Percentiles rank a stretch among this genome's conserved stretches.
These are phyloP conservation scores for Ligustrum vulgare DNA, from an alignment of 257 asterid species.

Conservation along the genomic window DNA sequence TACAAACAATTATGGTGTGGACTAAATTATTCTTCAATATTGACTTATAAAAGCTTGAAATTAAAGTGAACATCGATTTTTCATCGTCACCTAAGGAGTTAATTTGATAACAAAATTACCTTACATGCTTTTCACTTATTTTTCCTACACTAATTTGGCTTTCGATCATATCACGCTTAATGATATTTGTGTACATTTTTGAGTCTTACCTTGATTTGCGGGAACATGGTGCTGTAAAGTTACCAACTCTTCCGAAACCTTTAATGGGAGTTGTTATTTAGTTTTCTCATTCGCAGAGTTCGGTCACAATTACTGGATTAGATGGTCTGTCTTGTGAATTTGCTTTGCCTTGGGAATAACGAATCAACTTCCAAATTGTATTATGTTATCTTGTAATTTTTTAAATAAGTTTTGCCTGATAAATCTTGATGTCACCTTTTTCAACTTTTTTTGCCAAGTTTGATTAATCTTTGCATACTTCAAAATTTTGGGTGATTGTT, in stretches of 20 bases:
- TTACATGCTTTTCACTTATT: background rate
- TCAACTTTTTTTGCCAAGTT: background rate
- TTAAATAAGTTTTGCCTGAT: background rate
- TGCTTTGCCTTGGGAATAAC: slow-evolving; percentile 10
- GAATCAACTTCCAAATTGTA: slow-evolving; percentile 1
- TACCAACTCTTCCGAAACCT: slow-evolving; percentile 85
- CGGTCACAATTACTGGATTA: background rate
- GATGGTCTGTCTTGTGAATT: slow-evolving; percentile 5
- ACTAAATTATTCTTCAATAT: no score
- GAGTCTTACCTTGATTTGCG: slow-evolving; percentile 87
- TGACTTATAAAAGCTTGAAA: no score
- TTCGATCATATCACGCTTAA: slow-evolving; percentile 61
- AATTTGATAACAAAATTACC: no score
- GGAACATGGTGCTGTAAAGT: slow-evolving; percentile 81
- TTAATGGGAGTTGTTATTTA: slow-evolving; percentile 78
- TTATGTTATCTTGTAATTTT: background rate
- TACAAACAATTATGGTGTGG: no score
- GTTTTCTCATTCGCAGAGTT: background rate
- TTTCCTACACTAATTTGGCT: slow-evolving; percentile 14
- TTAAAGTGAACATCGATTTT: no score
- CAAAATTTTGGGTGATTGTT: background rate
- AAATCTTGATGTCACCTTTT: background rate
- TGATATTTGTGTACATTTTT: slow-evolving; percentile 75
- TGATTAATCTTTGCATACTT: background rate
- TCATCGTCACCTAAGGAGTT: no score